A percentile compares a stretch with the other conserved stretches of the same genome.
These are phyloP conservation scores for Serendipita indica DNA, from an alignment of 768 basidiomycete genomes.

Conservation along the genomic window DNA sequence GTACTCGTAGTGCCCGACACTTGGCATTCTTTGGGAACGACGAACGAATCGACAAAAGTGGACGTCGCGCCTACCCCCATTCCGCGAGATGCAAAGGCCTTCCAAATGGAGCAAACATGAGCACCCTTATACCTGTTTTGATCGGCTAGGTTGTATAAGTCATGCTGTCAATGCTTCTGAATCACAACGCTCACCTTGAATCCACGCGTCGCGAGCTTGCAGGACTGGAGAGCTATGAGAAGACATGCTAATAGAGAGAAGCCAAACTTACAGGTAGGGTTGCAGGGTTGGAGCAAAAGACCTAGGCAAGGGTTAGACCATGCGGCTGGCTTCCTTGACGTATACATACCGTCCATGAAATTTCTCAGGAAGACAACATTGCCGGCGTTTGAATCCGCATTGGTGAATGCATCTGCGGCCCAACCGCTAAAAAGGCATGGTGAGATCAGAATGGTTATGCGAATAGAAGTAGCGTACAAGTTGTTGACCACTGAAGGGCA, in stretches of 20 bases:
- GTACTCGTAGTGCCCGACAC: not conserved
- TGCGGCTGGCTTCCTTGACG: not conserved
- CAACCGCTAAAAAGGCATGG: not conserved
- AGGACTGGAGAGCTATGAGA: not conserved
- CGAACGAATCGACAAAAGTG: slow-evolving; percentile 21
- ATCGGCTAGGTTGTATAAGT: too few species aligned
- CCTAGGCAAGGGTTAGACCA: slow-evolving; percentile 19
- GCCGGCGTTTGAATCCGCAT: slow-evolving; percentile 29
- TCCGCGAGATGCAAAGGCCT: slow-evolving; percentile 36
- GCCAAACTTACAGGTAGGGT: slow-evolving; percentile 33
- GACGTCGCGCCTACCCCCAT: slow-evolving; percentile 30
- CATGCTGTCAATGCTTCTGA: too few species aligned
- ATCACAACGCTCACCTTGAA: too few species aligned
- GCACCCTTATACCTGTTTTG: slow-evolving; percentile 31
- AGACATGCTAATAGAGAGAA: not conserved
- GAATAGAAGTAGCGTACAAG: not conserved
- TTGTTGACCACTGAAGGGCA: too few species aligned
- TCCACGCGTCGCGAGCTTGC: slow-evolving; percentile 34
- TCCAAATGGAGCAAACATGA: slow-evolving; percentile 32
- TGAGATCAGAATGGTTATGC: not conserved
- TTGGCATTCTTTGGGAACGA: slow-evolving; percentile 22
- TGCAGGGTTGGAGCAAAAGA: slow-evolving; percentile 31
- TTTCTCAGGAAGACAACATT: slow-evolving; percentile 38
- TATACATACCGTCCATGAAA: slow-evolving; percentile 25
- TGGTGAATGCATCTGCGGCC: slow-evolving; percentile 24